These are phyloP conservation scores for Dactylellina drechsleri DNA, from an alignment of 2,329 filamentous ascomycete species.

Conservation along the genomic window DNA sequence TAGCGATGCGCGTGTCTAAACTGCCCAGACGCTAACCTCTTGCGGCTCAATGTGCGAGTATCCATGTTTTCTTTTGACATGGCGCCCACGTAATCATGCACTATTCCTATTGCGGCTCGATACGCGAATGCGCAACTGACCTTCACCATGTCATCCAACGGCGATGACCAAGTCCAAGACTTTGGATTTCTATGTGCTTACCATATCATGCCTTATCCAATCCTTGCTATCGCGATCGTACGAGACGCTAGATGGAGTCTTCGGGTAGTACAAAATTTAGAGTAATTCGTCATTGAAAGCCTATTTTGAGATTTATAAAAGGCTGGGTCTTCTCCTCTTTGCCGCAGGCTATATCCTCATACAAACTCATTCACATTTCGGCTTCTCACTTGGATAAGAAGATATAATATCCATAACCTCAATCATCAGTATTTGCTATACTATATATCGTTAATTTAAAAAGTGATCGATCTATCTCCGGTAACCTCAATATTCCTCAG, in stretches of 20 bases:
- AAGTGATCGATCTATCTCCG: too few relatives aligned
- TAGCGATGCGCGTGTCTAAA: not conserved
- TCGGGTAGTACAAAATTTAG: too few relatives aligned
- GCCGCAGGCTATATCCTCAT: not conserved
- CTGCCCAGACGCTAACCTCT: conserved; percentile 3
- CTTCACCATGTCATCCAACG: conserved; percentile 27
- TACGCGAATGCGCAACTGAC: conserved; percentile 54
- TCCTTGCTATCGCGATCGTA: too few relatives aligned
- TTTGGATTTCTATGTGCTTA: not conserved
- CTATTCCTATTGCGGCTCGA: conserved; percentile 59
- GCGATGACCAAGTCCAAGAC: not conserved
- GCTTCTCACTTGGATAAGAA: not conserved
- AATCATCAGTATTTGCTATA: too few relatives aligned
- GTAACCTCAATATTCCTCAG: too few relatives aligned
- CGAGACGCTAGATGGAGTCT: too few relatives aligned
- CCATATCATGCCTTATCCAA: too few relatives aligned
- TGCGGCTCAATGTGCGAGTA: conserved; percentile 40
- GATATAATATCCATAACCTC: too few relatives aligned
- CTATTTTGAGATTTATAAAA: not conserved
- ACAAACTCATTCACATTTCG: not conserved
- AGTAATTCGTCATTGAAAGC: not conserved
- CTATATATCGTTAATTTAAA: too few relatives aligned
- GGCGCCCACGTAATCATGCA: not conserved
- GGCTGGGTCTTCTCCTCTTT: not conserved
- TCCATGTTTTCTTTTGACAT: conserved; percentile 3